Conservation (phyloP, 1,284 basidiomycete genomes). For the Schizophyllum commune region DNA sequence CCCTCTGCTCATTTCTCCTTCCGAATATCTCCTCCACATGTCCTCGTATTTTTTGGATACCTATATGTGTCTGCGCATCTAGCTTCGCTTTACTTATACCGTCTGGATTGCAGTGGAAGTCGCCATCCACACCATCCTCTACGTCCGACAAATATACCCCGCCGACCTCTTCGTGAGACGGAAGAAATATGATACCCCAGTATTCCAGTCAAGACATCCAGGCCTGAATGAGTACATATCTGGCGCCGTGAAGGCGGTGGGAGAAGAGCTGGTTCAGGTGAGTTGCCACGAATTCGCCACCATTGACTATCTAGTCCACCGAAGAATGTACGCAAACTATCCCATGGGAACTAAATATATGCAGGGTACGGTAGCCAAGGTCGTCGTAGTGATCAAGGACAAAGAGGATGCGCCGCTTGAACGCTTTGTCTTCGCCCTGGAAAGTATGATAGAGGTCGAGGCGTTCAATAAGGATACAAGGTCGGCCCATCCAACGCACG, state of each 20-base stretch:
- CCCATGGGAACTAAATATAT: neutral
- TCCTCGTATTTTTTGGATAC: too few species aligned
- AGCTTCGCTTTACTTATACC: neutral
- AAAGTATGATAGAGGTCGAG: conserved; percentile 65
- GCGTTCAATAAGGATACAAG: conserved; percentile 54
- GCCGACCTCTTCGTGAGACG: conserved; percentile 79
- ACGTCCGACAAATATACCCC: conserved; percentile 86
- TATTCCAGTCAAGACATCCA: conserved; percentile 89
- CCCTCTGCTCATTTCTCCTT: too few species aligned
- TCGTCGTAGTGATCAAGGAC: conserved; percentile 75
- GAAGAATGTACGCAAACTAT: neutral
- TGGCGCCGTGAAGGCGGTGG: conserved; percentile 67
- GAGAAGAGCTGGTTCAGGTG: conserved; percentile 68
- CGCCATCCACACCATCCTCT: conserved; percentile 87
- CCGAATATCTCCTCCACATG: too few species aligned
- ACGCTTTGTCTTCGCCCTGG: conserved; percentile 74
- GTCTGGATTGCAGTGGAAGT: conserved; percentile 68
- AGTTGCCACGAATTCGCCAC: conserved; percentile 13
- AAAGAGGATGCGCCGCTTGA: conserved; percentile 69
- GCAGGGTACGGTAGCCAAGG: conserved; percentile 67
- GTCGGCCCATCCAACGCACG: conserved; percentile 26
- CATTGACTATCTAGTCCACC: neutral
- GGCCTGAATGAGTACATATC: conserved; percentile 83
- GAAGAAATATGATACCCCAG: conserved; percentile 83
- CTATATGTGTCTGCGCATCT: too few species aligned